Evolutionary conservation across 2,329 filamentous ascomycete species (phyloP).

Genomic region (Stagonosporopsis vannaccii): DNA sequence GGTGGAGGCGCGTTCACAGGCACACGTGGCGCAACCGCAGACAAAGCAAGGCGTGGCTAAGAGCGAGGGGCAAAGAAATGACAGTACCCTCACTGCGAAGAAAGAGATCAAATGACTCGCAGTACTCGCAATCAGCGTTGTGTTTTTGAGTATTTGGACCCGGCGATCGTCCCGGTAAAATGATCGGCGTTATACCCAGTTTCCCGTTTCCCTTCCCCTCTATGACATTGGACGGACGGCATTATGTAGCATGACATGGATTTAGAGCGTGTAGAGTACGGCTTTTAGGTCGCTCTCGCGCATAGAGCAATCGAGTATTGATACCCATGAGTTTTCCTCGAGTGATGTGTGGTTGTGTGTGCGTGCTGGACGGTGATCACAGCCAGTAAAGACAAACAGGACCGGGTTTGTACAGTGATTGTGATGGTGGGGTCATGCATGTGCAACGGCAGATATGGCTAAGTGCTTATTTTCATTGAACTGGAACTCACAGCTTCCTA

Average conservation of each 20-base stretch:
- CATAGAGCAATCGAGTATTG: not conserved
- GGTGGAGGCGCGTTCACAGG: not conserved
- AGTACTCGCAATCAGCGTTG: not conserved
- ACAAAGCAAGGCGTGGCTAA: not conserved
- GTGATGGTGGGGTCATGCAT: not conserved
- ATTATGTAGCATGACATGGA: not conserved
- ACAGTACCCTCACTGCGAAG: not conserved
- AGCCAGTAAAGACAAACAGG: not conserved
- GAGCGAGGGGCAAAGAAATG: not conserved
- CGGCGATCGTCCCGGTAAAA: not conserved
- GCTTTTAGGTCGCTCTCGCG: not conserved
- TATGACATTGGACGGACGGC: not conserved
- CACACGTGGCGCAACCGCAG: not conserved
- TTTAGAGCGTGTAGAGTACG: not conserved
- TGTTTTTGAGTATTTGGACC: slow-evolving; percentile 6
- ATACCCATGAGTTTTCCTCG: not conserved
- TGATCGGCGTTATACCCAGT: slow-evolving; percentile 17
- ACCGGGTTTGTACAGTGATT: too few species aligned
- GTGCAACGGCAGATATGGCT: not conserved
- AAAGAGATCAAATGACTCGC: slow-evolving; percentile 18
- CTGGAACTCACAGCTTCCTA: not conserved
- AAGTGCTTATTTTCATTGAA: not conserved
- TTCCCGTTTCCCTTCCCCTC: too few species aligned
- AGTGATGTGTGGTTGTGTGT: not conserved
- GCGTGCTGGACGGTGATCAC: not conserved